Base-by-base conservation (phyloP, 345 rosid species). In the Camelina neglecta region DNA sequence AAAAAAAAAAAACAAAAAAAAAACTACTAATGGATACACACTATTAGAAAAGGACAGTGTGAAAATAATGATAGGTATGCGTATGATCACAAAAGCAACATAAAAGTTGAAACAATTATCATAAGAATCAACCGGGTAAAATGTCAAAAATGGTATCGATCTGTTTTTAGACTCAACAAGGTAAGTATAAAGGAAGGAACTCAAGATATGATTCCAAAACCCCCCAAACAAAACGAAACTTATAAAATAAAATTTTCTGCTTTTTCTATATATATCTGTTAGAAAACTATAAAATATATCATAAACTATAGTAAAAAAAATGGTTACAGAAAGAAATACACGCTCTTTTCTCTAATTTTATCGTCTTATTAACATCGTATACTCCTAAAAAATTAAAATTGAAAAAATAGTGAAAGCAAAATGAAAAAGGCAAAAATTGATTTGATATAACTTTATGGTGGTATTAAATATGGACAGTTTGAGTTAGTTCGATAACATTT, bases 101-200 rank as follows among this genome's bases (percentile, higher is more conserved):
- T 45, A 72, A 72, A 72, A 72, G 69, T 51, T 24, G 23, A 53
- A 67, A 65, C 21, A 71, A 66, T 58, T 13, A 57, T 71, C 48
- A 65, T 39, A 39, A 49, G 60, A 77, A 50, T 65, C 23, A 35
- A 35, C 8, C 9, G 36, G 38, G 24, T 20, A 67, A 60, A 41
- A 51, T 60, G 77, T 73, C 69, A 72, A 72, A 72, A 60, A 64
- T 41, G 53, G 73, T 31, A 67, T 67, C 63, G 13, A 66, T 78
- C 70, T 78, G 69, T 66, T 78, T 78, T 66, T 67, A 72, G 69
- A 26, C 65, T 72, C 57, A 81, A 69, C 70, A 67, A 61, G 65
- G 61, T 77, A 58, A 71, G 77, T 67, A 64, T 49, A 78, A 73
- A 72, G 83, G 67, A 64, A 45, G 44, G 72, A 33, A 6, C 66